Conservation (phyloP, 2,329 filamentous ascomycete species). For the Apiospora kogelbergensis region DNA sequence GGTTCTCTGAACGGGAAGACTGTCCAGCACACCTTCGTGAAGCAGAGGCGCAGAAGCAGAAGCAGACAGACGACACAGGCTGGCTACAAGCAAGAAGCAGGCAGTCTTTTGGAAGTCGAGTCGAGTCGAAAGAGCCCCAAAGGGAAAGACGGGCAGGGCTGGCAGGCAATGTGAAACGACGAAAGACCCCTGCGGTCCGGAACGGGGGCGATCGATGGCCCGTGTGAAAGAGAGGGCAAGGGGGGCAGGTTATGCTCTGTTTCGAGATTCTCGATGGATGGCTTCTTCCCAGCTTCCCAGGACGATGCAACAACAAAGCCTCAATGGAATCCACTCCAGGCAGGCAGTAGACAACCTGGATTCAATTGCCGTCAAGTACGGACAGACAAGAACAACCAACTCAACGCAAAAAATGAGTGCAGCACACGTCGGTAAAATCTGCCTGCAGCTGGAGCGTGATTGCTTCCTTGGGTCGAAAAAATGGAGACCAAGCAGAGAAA, state of each 20-base stretch:
- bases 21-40: constrained; percentile 6
- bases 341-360: too few species aligned
- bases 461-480: not conserved
- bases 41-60: constrained; percentile 5
- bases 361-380: not conserved
- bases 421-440: not conserved
- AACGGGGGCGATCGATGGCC: constrained; percentile 10
- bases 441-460: not conserved
- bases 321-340: not conserved
- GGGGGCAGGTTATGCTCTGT: constrained; percentile 5
- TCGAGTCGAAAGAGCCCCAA: constrained; percentile 4
- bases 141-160: constrained; percentile 8
- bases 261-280: constrained; percentile 9
- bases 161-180: constrained; percentile 11
- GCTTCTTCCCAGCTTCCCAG: not conserved
- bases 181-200: constrained; percentile 9
- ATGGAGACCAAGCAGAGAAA: constrained; percentile 1
- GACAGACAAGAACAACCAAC: not conserved
- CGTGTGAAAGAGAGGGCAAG: constrained; percentile 4
- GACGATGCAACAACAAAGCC: constrained; percentile 4
- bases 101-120: not conserved
- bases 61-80: not conserved
- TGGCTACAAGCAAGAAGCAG: not conserved
- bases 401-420: not conserved
- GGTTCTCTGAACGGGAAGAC: constrained; percentile 6